Conservation (phyloP, 805 yeast species). For the Groenewaldozyma salmanticensis region DNA sequence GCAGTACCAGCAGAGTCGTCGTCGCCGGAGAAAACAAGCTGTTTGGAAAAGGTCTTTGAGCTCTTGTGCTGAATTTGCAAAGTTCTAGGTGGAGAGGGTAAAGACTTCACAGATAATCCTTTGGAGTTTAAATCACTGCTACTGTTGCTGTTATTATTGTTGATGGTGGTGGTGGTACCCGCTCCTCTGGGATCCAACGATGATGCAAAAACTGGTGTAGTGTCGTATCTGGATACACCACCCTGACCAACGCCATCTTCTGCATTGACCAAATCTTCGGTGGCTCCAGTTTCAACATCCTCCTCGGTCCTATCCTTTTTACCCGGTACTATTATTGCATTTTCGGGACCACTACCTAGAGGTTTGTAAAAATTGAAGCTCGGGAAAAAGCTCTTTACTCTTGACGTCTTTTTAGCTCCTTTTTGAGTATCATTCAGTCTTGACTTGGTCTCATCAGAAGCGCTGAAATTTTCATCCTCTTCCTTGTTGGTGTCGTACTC, state of each 20-base stretch:
- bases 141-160: no score
- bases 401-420: not conserved
- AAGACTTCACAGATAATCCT: not conserved
- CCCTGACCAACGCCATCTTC: not conserved
- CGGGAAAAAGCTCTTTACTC: not conserved
- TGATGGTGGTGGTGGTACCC: not conserved
- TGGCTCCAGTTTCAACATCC: not conserved
- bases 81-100: not conserved
- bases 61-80: not conserved
- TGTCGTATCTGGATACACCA: not conserved
- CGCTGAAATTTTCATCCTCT: not conserved
- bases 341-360: not conserved
- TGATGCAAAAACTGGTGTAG: not conserved
- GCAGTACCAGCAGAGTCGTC: no score
- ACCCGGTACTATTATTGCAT: not conserved
- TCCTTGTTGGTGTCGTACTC: not conserved
- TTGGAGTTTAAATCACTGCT: not conserved
- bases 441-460: not conserved
- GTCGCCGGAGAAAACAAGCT: conserved; percentile 10
- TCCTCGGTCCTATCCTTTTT: not conserved
- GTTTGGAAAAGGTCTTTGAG: conserved; percentile 16
- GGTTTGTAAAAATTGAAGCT: not conserved
- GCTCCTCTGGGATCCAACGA: not conserved
- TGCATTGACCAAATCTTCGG: not conserved
- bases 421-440: no score